phyloP scores from a whole-genome alignment of 805 yeast species.

The Teunomyces aglyptinius region DNA sequence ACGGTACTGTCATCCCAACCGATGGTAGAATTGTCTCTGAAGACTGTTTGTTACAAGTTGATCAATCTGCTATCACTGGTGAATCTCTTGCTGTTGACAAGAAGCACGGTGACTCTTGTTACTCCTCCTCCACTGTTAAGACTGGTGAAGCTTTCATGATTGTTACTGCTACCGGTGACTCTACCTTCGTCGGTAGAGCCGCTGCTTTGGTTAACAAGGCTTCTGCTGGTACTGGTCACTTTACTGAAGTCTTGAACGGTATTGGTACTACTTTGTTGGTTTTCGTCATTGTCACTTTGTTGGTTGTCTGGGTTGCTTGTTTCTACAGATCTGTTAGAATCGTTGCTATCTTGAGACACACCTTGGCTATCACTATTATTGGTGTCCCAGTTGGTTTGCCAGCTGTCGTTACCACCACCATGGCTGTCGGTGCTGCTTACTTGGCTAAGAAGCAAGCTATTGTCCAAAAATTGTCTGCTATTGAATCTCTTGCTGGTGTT shows the following conservation, averaged over 20 bases:
- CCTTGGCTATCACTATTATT: conserved; percentile 91
- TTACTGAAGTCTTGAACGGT: conserved; percentile 96
- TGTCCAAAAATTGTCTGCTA: conserved; percentile 94
- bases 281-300: conserved; percentile 80
- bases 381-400: conserved; percentile 99
- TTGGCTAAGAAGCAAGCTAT: conserved; percentile 95
- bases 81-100: conserved; percentile 95
- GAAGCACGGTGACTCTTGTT: conserved; percentile 79
- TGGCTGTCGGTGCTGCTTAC: conserved; percentile 99
- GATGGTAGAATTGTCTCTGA: conserved; percentile 89
- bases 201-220: conserved; percentile 96
- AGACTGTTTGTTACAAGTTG: conserved; percentile 84
- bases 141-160: conserved; percentile 94
- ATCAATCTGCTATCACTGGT: conserved; percentile 97
- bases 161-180: conserved; percentile 93
- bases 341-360: conserved; percentile 85
- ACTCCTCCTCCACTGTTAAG: conserved; percentile 92
- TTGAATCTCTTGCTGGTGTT: conserved; percentile 96
- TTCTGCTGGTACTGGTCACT: conserved; percentile 90
- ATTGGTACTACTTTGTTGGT: conserved; percentile 91
- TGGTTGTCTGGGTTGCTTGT: conserved; percentile 89
- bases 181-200: conserved; percentile 95
- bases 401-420: conserved; percentile 96
- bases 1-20: conserved; percentile 89
- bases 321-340: conserved; percentile 90